Base-by-base conservation (phyloP, 192 early-diverging fungal genomes). In the Phlyctochytrium arcticum region DNA sequence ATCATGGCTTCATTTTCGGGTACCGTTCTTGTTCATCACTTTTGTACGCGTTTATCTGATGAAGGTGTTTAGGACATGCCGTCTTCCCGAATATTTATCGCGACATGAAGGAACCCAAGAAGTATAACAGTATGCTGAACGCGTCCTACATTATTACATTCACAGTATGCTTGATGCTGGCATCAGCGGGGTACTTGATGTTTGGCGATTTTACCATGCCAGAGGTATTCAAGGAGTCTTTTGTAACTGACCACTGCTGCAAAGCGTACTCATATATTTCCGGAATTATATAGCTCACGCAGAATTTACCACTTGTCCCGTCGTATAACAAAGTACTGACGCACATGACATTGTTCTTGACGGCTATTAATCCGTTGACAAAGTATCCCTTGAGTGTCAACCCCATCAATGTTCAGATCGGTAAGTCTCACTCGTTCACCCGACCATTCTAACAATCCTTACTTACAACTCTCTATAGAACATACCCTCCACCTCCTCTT, bases 331-430 rank as follows among this genome's bases (percentile, higher is more conserved):
- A 60, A 29, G 23, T 68, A 33, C 60, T 88, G 21, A 89, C 81
- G 33, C 48, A 68, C 24, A 35, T 85, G 6, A 89, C 86, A 19
- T 47, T 90, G 48, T 82, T 71, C 49, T 63, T 90, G 4, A 77
- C 87, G 26, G 85, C 83, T 4, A 58, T 89, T 27, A 90, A 88
- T 32, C 88, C 88, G 7, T 50, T 88, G 54, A 85, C 88, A 23
- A 90, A 90, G 59, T 90, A 87, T 58, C 82, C 85, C 17, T 64
- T 90, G n/a, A 80, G 73, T 48, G 48, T 89, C 48, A 87, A 77
- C 6, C 88, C 88, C 27, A 74, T 90, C 21, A 81, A 77, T 48
- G 24, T 37, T 6, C 15, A 23, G 21, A 24, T 66, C 8, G 64
- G 50, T 53, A 53, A 30, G 7, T 30, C 50, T 12, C 29, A 15